Conservation (phyloP, 2,329 filamentous ascomycete species). For the Lomentospora prolificans region DNA sequence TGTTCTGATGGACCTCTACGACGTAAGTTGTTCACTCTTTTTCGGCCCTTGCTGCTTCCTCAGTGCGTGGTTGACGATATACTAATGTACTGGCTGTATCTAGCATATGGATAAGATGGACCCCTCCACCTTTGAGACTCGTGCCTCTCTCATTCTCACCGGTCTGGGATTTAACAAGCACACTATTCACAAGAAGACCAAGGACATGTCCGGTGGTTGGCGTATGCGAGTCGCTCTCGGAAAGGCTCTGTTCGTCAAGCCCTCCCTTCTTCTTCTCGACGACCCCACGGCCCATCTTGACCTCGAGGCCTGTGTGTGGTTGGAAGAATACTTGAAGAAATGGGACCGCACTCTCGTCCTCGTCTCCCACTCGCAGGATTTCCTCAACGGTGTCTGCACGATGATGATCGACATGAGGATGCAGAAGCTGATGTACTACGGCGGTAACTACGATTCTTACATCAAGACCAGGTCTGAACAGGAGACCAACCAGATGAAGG, state of each 20-base stretch:
- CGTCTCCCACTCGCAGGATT: conserved; percentile 97
- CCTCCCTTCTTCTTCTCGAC: conserved; percentile 87
- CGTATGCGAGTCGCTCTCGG: conserved; percentile 97
- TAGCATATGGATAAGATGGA: conserved; percentile 99
- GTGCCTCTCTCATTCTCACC: conserved; percentile 91
- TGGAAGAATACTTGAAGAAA: conserved; percentile 99
- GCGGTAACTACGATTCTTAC: conserved; percentile 99
- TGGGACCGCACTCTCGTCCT: conserved; percentile 96
- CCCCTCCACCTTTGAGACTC: conserved; percentile 89
- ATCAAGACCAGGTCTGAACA: conserved; percentile 88
- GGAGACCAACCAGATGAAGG: conserved; percentile 98
- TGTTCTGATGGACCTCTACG: conserved; percentile 86
- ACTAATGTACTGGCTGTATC: no score
- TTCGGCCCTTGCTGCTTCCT: background rate
- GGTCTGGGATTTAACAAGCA: conserved; percentile 99
- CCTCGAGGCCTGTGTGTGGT: conserved; percentile 97
- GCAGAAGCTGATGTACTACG: conserved; percentile 88
- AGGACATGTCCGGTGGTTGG: conserved; percentile 99
- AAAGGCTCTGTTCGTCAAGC: conserved; percentile 98
- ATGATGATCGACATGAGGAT: conserved; percentile 98
- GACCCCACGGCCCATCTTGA: conserved; percentile 99
- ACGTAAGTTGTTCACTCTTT: conserved; percentile 47
- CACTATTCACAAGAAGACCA: conserved; percentile 98
- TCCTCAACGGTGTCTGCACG: conserved; percentile 96
- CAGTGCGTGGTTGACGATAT: conserved; percentile 14